A percentile compares a stretch with the other conserved stretches of the same genome.
Evolutionary conservation across 2,329 filamentous ascomycete species (phyloP).

Genomic region (Talaromyces sp.): DNA sequence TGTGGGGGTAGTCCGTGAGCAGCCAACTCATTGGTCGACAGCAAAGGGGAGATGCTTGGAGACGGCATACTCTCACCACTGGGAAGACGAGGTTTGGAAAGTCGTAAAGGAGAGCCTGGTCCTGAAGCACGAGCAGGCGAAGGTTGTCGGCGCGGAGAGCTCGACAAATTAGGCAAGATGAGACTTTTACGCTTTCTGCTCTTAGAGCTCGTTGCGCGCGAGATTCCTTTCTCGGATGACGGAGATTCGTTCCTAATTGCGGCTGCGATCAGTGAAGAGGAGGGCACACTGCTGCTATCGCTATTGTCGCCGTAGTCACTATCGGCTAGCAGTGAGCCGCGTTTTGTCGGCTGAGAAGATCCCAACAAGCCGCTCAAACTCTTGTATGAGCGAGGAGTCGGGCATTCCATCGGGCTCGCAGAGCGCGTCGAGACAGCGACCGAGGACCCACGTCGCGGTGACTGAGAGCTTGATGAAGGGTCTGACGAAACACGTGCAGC

Average conservation of each 20-base stretch:
- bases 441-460: constrained; percentile 52
- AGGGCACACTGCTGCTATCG: constrained; percentile 68
- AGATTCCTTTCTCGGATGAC: constrained; percentile 75
- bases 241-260: constrained; percentile 79
- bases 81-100: constrained; percentile 70
- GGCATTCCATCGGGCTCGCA: constrained; percentile 83
- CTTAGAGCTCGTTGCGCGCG: constrained; percentile 68
- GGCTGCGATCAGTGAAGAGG: constrained; percentile 70
- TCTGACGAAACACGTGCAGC: constrained; percentile 52
- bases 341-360: constrained; percentile 57
- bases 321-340: constrained; percentile 73
- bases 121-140: constrained; percentile 72
- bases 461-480: constrained; percentile 37
- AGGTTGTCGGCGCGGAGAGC: constrained; percentile 75
- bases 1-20: constrained; percentile 45
- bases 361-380: constrained; percentile 53
- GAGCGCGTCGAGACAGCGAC: constrained; percentile 73
- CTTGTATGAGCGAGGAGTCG: constrained; percentile 80
- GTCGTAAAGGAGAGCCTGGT: constrained; percentile 80
- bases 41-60: constrained; percentile 82
- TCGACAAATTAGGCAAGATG: constrained; percentile 67
- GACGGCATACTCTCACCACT: constrained; percentile 59
- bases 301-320: constrained; percentile 76
- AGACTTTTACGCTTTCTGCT: constrained; percentile 84
- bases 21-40: constrained; percentile 67